phyloP scores from a whole-genome alignment of 2,329 filamentous ascomycete species.

The Apiospora phragmitis region DNA sequence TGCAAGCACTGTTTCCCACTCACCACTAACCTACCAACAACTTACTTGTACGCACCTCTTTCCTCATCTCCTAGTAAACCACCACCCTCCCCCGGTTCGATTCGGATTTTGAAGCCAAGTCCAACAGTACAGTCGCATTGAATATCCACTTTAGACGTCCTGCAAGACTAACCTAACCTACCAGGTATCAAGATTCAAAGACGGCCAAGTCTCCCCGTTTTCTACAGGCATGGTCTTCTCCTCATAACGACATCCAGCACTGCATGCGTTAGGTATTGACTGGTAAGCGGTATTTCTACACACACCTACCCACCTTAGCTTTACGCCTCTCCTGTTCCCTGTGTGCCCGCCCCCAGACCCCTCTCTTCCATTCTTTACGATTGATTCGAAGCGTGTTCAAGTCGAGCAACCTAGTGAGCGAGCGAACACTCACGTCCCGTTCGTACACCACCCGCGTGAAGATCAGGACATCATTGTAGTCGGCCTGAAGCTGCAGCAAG shows the following conservation, averaged over 20 bases:
- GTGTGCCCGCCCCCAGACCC: background rate
- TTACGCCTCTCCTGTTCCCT: background rate
- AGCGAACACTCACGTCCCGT: background rate
- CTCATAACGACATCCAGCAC: slow-evolving; percentile 6
- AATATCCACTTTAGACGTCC: background rate
- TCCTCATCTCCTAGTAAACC: background rate
- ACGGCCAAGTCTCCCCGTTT: background rate
- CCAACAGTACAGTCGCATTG: background rate
- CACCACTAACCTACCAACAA: background rate
- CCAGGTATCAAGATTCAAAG: background rate
- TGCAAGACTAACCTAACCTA: background rate
- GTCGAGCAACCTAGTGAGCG: background rate
- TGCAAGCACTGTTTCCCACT: background rate
- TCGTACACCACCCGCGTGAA: background rate
- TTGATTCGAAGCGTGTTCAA: background rate
- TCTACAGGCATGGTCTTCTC: slow-evolving; percentile 1
- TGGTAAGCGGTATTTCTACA: slow-evolving; percentile 3
- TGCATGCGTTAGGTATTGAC: slow-evolving; percentile 2
- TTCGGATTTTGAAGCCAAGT: background rate
- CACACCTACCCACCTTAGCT: background rate
- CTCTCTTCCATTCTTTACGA: background rate
- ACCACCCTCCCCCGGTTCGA: background rate
- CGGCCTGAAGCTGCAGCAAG: background rate
- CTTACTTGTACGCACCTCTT: background rate
- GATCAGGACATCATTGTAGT: background rate